Conservation (phyloP, 306 rosid genomes). For the Cyamopsis tetragonoloba region DNA sequence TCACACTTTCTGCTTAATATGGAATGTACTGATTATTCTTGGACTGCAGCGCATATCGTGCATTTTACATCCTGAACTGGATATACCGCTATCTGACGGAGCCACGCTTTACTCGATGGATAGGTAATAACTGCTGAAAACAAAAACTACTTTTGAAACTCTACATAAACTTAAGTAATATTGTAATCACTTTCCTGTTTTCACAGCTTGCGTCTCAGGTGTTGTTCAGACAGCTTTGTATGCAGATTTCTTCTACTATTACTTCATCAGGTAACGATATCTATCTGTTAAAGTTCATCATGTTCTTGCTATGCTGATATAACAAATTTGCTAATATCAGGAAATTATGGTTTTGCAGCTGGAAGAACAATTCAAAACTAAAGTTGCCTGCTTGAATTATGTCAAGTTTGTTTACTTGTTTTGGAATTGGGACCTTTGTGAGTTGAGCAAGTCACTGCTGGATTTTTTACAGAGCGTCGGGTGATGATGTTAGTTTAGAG, state of each 20-base stretch:
- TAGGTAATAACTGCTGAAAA: conserved; percentile 46
- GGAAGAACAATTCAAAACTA: conserved; percentile 87
- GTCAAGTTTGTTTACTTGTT: conserved; percentile 20
- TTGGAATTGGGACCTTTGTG: conserved; percentile 27
- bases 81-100: conserved; percentile 92
- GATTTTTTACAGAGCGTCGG: conserved; percentile 28
- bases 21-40: conserved; percentile 13
- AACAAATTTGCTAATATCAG: not conserved
- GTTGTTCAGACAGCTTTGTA: conserved; percentile 90
- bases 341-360: conserved; percentile 59
- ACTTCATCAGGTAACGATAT: conserved; percentile 64
- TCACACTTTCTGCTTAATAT: too few species aligned
- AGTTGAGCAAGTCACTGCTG: conserved; percentile 32
- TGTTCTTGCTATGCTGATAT: not conserved
- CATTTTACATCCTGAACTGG: conserved; percentile 92
- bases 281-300: not conserved
- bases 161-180: not conserved
- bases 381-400: conserved; percentile 74
- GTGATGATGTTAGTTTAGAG: conserved; percentile 26
- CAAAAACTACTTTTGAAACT: not conserved
- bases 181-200: conserved; percentile 15
- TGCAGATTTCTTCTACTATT: conserved; percentile 97
- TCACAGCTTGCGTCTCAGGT: conserved; percentile 75
- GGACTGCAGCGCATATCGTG: conserved; percentile 87
- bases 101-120: conserved; percentile 65